These are phyloP conservation scores for Aureococcus anophagefferens DNA, from an alignment of 108 stramenopile genomes.

Conservation along the genomic window DNA sequence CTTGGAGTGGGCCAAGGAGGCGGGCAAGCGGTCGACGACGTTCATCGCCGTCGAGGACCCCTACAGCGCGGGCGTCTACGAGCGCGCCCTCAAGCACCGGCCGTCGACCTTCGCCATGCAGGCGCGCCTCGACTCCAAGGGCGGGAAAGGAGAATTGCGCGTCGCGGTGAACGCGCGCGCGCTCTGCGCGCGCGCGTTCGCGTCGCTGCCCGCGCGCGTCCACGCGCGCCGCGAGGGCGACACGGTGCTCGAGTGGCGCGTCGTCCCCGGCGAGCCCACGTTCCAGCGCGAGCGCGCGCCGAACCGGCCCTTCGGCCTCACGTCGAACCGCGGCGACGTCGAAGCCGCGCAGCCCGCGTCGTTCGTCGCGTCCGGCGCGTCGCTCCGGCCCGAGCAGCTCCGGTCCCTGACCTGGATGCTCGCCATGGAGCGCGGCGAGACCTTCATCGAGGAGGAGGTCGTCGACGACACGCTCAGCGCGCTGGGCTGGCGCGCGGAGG, in stretches of 20 bases:
- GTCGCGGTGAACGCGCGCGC: constrained; percentile 23
- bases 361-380: constrained; percentile 14
- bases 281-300: too few relatives aligned
- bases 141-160: constrained; percentile 1
- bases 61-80: constrained; percentile 30
- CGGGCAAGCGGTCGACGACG: not conserved
- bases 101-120: constrained; percentile 10
- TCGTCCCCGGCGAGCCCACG: too few relatives aligned
- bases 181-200: constrained; percentile 20
- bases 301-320: not conserved
- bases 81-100: constrained; percentile 27
- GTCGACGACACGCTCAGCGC: constrained; percentile 19
- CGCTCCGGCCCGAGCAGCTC: constrained; percentile 34
- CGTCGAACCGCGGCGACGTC: constrained; percentile 28
- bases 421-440: constrained; percentile 20
- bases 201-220: not conserved
- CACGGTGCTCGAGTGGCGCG: not conserved
- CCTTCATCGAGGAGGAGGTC: constrained; percentile 38
- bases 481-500: constrained; percentile 38
- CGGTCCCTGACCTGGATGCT: constrained; percentile 41
- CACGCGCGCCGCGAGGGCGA: not conserved
- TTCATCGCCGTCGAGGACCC: constrained; percentile 32
- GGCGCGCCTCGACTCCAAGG: not conserved
- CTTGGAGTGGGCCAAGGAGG: constrained; percentile 13
- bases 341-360: constrained; percentile 28